Evolutionary conservation across 768 basidiomycete genomes (phyloP).

Genomic region (Suillus bovinus): DNA sequence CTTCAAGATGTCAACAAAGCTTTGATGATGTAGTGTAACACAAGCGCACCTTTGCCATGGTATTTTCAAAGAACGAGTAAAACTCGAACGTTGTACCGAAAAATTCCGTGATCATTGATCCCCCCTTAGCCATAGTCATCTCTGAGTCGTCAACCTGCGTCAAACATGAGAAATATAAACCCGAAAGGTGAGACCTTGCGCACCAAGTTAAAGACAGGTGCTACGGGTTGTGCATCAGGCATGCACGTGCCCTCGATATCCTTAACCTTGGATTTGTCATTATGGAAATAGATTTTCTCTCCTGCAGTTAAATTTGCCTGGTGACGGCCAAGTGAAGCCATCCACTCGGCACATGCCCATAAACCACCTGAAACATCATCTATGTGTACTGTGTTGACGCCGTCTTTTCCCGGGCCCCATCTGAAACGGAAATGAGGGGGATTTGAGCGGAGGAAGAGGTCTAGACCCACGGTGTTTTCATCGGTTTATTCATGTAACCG

Average conservation of each 20-base stretch:
- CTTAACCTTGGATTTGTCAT: slow-evolving; percentile 67
- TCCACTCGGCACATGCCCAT: slow-evolving; percentile 81
- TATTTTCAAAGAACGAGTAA: slow-evolving; percentile 67
- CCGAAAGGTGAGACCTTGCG: slow-evolving; percentile 17
- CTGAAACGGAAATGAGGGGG: slow-evolving; percentile 36
- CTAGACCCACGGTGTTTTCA: slow-evolving; percentile 70
- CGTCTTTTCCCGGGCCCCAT: slow-evolving; percentile 78
- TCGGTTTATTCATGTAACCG: slow-evolving; percentile 78
- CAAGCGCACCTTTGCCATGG: slow-evolving; percentile 57
- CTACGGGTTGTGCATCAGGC: slow-evolving; percentile 57
- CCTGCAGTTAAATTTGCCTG: slow-evolving; percentile 68
- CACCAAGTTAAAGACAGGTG: slow-evolving; percentile 84
- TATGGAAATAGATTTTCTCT: slow-evolving; percentile 60
- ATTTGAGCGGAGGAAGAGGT: slow-evolving; percentile 1
- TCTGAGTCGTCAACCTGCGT: slow-evolving; percentile 73
- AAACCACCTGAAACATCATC: slow-evolving; percentile 78
- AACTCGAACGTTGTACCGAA: slow-evolving; percentile 85
- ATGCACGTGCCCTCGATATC: slow-evolving; percentile 64
- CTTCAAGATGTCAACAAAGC: slow-evolving; percentile 32
- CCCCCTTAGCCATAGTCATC: slow-evolving; percentile 65
- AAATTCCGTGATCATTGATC: slow-evolving; percentile 62
- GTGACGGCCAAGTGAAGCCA: slow-evolving; percentile 58
- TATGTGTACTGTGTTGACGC: slow-evolving; percentile 73
- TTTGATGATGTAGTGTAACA: slow-evolving; percentile 7
- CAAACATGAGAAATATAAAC: slow-evolving; percentile 8